Percentiles rank a stretch among this genome's conserved stretches.
Conservation (phyloP, 257 asterid genomes). For the Agastache rugosa region DNA sequence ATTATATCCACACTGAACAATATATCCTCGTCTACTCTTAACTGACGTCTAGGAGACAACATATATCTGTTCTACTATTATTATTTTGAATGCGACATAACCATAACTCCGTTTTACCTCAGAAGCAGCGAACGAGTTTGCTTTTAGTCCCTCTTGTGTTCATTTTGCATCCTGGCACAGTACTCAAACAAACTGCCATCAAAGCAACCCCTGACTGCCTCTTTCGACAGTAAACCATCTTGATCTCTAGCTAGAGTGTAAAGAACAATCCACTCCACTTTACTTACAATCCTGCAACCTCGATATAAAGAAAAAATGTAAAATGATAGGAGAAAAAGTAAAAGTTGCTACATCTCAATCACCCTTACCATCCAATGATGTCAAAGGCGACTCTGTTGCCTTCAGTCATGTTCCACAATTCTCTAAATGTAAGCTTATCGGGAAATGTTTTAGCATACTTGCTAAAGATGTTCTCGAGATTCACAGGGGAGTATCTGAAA, state of each 20-base stretch:
- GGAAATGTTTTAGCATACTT: conserved; percentile 66
- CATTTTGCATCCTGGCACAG: conserved; percentile 58
- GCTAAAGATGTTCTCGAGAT: conserved; percentile 83
- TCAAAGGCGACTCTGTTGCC: conserved; percentile 65
- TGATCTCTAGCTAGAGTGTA: conserved; percentile 71
- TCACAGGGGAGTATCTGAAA: conserved; percentile 59
- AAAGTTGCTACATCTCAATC: background rate
- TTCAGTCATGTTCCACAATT: conserved; percentile 82
- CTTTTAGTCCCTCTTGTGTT: conserved; percentile 40
- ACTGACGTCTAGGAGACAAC: background rate
- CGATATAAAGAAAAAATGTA: background rate
- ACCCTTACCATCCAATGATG: conserved; percentile 53
- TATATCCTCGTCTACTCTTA: background rate
- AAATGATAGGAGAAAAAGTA: background rate
- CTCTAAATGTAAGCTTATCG: conserved; percentile 65
- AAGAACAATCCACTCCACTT: conserved; percentile 67
- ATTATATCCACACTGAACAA: background rate
- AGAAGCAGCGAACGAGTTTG: background rate
- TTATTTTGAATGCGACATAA: background rate
- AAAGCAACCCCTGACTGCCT: conserved; percentile 72
- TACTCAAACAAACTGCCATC: conserved; percentile 89
- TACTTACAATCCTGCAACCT: conserved; percentile 55
- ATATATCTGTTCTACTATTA: background rate
- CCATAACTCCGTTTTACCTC: background rate
- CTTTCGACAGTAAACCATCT: conserved; percentile 77